phyloP scores from a whole-genome alignment of 148 eudicot genomes.

The Persicaria maculosa region DNA sequence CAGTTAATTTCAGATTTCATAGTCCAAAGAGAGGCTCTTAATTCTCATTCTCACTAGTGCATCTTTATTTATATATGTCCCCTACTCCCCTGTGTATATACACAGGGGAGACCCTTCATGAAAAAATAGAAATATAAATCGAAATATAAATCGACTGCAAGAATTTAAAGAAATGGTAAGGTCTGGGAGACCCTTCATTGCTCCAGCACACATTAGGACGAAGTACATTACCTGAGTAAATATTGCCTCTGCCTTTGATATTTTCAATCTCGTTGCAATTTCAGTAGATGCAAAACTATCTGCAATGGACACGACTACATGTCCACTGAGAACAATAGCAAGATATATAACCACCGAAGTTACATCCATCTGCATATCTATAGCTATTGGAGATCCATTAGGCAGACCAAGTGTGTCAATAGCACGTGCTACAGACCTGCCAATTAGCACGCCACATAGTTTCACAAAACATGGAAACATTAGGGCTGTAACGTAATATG shows the following conservation, averaged over 20 bases:
- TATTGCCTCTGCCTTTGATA: constrained; percentile 80
- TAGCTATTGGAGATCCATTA: constrained; percentile 83
- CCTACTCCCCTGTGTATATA: too few species aligned
- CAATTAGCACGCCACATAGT: neutral
- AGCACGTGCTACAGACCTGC: constrained; percentile 76
- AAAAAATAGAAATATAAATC: too few species aligned
- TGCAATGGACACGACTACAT: constrained; percentile 88
- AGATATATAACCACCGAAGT: constrained; percentile 83
- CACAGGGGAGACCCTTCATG: too few species aligned
- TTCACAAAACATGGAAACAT: neutral
- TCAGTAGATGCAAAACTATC: constrained; percentile 93
- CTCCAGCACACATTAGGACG: neutral
- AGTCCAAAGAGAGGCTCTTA: neutral
- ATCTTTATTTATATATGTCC: neutral
- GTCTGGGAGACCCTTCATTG: neutral
- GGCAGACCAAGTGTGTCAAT: constrained; percentile 60
- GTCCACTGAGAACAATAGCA: constrained; percentile 87
- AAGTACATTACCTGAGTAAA: constrained; percentile 75
- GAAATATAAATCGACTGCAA: too few species aligned
- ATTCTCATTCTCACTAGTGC: neutral
- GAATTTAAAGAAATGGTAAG: too few species aligned
- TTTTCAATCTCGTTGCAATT: constrained; percentile 63
- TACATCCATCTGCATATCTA: constrained; percentile 96
- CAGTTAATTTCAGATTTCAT: neutral
- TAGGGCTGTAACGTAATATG: neutral